Conservation (phyloP, 352 stramenopile species). For the Phytophthora lateralis region DNA sequence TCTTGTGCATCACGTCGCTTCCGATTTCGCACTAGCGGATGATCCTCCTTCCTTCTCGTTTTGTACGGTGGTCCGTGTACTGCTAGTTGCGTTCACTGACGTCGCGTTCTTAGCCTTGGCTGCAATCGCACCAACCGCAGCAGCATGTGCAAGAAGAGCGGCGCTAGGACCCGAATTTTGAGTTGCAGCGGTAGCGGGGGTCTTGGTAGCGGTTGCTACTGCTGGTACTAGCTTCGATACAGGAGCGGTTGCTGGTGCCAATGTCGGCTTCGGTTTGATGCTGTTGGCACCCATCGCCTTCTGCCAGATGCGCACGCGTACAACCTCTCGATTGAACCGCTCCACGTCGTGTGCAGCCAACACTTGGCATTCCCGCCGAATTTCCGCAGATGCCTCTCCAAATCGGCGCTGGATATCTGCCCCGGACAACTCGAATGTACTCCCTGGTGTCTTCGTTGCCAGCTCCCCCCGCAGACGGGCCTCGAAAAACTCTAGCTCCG, state of each 20-base stretch:
- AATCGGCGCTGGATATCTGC: slow-evolving; percentile 43
- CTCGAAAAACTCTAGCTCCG: slow-evolving; percentile 51
- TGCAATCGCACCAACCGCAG: slow-evolving; percentile 20
- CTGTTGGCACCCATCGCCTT: slow-evolving; percentile 44
- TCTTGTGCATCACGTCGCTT: slow-evolving; percentile 5
- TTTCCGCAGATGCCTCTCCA: slow-evolving; percentile 26
- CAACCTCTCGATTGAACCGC: slow-evolving; percentile 64
- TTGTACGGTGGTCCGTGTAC: slow-evolving; percentile 2
- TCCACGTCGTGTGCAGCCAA: slow-evolving; percentile 55
- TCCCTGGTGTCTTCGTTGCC: slow-evolving; percentile 1
- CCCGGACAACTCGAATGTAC: slow-evolving; percentile 11
- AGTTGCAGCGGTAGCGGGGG: neutral
- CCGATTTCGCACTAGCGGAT: neutral
- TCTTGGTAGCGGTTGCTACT: neutral
- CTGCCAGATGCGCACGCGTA: slow-evolving; percentile 64
- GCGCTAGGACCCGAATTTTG: slow-evolving; percentile 13
- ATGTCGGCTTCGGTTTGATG: slow-evolving; percentile 4
- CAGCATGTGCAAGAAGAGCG: slow-evolving; percentile 26
- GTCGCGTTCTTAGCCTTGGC: slow-evolving; percentile 5
- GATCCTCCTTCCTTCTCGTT: slow-evolving; percentile 6
- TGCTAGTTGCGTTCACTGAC: neutral
- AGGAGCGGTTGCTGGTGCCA: neutral
- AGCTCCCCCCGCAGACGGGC: slow-evolving; percentile 30
- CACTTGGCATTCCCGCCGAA: slow-evolving; percentile 49
- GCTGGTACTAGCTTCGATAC: neutral